phyloP scores from a whole-genome alignment of 1,284 basidiomycete species.

The Tilletia caries region DNA sequence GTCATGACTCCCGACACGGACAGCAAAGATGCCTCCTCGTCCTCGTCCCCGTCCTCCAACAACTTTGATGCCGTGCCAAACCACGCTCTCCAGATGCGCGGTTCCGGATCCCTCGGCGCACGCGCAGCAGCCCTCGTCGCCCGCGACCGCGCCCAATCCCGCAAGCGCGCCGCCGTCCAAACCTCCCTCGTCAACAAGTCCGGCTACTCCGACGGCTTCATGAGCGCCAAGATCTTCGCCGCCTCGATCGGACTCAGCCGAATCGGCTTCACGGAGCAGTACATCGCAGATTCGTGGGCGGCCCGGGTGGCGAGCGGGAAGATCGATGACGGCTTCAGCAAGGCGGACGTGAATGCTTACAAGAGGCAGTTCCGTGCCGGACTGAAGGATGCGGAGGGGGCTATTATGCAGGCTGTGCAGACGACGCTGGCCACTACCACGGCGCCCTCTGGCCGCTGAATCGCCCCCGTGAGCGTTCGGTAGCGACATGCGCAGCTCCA shows the following conservation, averaged over 20 bases:
- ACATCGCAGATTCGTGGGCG: conserved; percentile 58
- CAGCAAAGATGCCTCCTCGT: not conserved
- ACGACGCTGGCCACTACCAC: conserved; percentile 1
- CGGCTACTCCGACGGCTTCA: conserved; percentile 67
- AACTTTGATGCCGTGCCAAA: not conserved
- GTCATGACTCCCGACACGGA: not conserved
- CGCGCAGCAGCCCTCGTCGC: conserved; percentile 5
- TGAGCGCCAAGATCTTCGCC: conserved; percentile 65
- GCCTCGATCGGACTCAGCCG: conserved; percentile 59
- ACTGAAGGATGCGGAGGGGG: conserved; percentile 27
- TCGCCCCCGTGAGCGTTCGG: not conserved
- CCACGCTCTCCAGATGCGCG: not conserved
- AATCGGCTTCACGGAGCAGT: conserved; percentile 68
- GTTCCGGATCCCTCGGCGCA: not conserved
- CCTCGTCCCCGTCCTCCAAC: not conserved
- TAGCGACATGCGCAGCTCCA: too few relatives aligned
- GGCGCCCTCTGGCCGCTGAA: not conserved
- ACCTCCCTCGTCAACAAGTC: conserved; percentile 13
- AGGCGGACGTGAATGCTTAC: conserved; percentile 21
- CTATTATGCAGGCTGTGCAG: conserved; percentile 21
- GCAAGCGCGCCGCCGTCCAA: not conserved
- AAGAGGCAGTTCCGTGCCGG: conserved; percentile 30
- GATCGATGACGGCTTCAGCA: conserved; percentile 21
- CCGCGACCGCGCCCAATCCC: not conserved
- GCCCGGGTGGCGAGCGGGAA: conserved; percentile 17